Evolutionary conservation across 2,329 filamentous ascomycete genomes (phyloP), one percentile per base, ranked within the genome.

Genomic region (Alternaria conjuncta): DNA sequence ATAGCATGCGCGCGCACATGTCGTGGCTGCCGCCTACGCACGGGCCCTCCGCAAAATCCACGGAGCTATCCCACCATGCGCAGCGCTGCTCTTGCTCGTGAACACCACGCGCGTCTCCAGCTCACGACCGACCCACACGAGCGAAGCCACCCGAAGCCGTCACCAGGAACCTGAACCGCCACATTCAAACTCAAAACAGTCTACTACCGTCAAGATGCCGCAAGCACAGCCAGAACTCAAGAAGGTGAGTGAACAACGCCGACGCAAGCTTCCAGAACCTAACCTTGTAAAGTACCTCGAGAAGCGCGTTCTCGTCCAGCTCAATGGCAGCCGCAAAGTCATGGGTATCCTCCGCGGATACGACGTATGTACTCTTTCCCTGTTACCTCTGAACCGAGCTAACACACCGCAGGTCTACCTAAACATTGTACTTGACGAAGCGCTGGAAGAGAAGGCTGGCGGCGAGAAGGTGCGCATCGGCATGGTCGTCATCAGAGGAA

Each of bases 181-280:
- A 55, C 50, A 20, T 21, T n/a, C 8, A 55, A 65, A 41, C 50
- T 55, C 25, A 54, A 32, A 28, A 28, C 45, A 61, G 45, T 50
- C 54, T 32, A 41, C 58, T 45, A 46, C 55, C 49, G 50, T 64
- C 84, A 92, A 86, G 71, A 99, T 99, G 96, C 93, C 96, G 84
- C 95, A 96, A 90, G 94, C 96, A 81, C 96, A 98, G 84, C 96
- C 96, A 76, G 96, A 99, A 86, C 89, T 99, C 68, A 99, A 98
- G 85, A 99, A 98, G 90, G 96, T 96, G 83, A 78, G 70, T 60
- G 28, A 11, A 10, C 55, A 25, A 41, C 23, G 21, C 26, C 13
- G 11, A 44, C 20, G 8, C 12, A 30, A 44, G 32, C 32, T 58
- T 21, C 57, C 46, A 23, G 15, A 44, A 45, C 26, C 71, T 80